phyloP scores from a whole-genome alignment of 495 filamentous ascomycete genomes.

The Emericellopsis terricola region DNA sequence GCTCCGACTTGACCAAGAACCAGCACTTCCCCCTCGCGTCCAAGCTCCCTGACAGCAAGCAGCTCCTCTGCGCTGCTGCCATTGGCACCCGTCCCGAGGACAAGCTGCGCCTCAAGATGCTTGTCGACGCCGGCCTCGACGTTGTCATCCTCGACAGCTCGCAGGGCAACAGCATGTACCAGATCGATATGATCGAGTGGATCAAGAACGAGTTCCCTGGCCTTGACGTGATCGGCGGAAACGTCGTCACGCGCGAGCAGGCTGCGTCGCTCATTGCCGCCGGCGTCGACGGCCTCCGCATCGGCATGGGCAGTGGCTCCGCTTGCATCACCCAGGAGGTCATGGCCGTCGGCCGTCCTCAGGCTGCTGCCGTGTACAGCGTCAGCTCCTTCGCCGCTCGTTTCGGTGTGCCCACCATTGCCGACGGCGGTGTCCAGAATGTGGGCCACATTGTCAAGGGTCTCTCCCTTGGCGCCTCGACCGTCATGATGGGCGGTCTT shows the following conservation, averaged over 20 bases:
- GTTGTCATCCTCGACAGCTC: conserved; percentile 90
- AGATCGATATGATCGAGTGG: conserved; percentile 92
- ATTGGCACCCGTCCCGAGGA: conserved; percentile 91
- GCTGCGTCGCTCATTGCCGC: conserved; percentile 83
- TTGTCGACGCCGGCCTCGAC: conserved; percentile 89
- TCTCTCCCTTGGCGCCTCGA: conserved; percentile 80
- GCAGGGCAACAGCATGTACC: conserved; percentile 94
- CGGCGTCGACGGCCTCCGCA: conserved; percentile 88
- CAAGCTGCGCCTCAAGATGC: conserved; percentile 65
- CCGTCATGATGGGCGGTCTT: conserved; percentile 98
- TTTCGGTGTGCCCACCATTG: conserved; percentile 96
- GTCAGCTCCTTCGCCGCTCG: conserved; percentile 73
- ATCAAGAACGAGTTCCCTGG: conserved; percentile 71
- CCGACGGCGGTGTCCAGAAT: conserved; percentile 95
- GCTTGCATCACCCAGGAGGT: conserved; percentile 99
- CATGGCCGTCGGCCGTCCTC: conserved; percentile 94
- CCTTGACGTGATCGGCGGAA: conserved; percentile 91
- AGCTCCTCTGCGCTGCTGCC: conserved; percentile 86
- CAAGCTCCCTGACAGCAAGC: conserved; percentile 93
- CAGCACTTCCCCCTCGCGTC: conserved; percentile 91
- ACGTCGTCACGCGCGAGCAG: conserved; percentile 93
- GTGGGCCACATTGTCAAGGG: conserved; percentile 98
- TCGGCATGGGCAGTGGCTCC: conserved; percentile 96
- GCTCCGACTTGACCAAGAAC: conserved; percentile 98
- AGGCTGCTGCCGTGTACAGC: conserved; percentile 80